Conservation (phyloP, 1,284 basidiomycete species). For the Gomphus sp. region DNA sequence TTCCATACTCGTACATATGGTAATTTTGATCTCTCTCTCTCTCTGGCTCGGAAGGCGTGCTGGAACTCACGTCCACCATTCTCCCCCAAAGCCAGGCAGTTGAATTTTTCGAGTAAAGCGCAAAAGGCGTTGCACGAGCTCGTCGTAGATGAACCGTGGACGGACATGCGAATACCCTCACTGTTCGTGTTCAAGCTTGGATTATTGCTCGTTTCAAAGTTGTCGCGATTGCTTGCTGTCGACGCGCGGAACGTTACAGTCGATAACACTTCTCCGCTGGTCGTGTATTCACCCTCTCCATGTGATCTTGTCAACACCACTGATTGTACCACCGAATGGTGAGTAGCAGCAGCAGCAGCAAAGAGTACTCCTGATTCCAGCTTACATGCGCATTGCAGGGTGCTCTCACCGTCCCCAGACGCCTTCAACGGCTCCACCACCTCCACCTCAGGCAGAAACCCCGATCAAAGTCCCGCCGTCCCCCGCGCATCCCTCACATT, state of each 20-base stretch:
- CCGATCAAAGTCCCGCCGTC: not conserved
- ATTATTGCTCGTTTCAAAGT: not conserved
- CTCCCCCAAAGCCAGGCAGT: no score
- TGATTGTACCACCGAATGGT: conserved; percentile 6
- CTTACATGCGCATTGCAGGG: not conserved
- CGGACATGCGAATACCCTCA: not conserved
- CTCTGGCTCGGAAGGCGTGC: no score
- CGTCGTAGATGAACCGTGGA: not conserved
- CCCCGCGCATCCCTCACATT: conserved; percentile 8
- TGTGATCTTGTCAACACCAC: not conserved
- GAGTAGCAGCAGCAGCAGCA: not conserved
- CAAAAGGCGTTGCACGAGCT: no score
- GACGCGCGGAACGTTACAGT: conserved; percentile 33
- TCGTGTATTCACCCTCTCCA: conserved; percentile 43
- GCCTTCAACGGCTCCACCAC: not conserved
- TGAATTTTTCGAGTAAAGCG: no score
- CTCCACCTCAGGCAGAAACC: not conserved
- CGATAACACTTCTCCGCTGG: conserved; percentile 56
- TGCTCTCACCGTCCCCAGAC: not conserved
- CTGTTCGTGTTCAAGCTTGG: not conserved
- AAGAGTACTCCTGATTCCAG: no score
- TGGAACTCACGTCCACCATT: no score
- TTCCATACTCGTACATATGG: no score
- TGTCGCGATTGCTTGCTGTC: not conserved
- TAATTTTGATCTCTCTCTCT: no score